Evolutionary conservation across 2,329 filamentous ascomycete genomes (phyloP), one percentile per base, ranked within the genome.

Genomic region (Hymenoscyphus linearis): DNA sequence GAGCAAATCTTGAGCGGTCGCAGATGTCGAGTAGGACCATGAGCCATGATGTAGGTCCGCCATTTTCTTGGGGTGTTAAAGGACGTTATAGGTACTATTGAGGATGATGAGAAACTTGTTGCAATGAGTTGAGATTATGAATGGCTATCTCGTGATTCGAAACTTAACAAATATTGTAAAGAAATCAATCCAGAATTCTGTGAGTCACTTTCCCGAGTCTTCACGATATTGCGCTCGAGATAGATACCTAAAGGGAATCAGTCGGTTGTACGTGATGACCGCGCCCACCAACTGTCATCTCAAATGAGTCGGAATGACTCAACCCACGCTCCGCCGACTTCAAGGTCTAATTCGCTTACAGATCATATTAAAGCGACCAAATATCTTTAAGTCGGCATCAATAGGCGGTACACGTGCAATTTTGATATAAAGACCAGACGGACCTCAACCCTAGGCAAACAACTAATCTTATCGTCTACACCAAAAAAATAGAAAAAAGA

Each of bases 191-290:
- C 35, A 47, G 52, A 26, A 1, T 16, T 14, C 26, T 16, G n/a
- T 60, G 59, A 60, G 36, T 60, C 59, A 60, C 55, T 60, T 44
- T 37, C 59, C 59, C 54, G 31, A 27, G 40, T 60, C 34, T 16
- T 52, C 25, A 14, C n/a, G n/a, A n/a, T n/a, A n/a, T 35, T 35
- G 27, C 31, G n/a, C 18, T 55, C n/a, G 13, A 22, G 35, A 16
- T 27, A 18, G 14, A 50, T 10, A n/a, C n/a, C n/a, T n/a, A 2
- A 7, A n/a, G 14, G 2, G 37, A 9, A 13, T 50, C 9, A 18
- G 22, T 22, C 18, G 44, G n/a, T n/a, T n/a, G n/a, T n/a, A n/a
- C n/a, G n/a, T n/a, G n/a, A n/a, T 25, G 18, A 3, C 44, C 25
- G 44, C 44, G 44, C 18, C 44, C 44, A 50, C 44, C 10, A 7